phyloP scores from a whole-genome alignment of 805 yeast species.

The Lachancea dasiensis region DNA sequence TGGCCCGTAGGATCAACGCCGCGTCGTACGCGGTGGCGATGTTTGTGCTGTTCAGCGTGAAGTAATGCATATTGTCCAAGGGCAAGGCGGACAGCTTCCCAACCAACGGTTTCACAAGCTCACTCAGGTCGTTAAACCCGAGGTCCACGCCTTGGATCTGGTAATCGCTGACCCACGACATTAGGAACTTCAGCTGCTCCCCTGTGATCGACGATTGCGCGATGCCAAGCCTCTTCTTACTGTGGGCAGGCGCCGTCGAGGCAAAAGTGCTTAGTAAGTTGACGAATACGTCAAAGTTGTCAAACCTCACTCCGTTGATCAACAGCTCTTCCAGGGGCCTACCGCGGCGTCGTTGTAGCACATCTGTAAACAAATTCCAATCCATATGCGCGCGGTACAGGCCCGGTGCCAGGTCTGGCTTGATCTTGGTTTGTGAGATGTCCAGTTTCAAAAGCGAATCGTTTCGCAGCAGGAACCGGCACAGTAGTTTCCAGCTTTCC shows the following conservation, averaged over 20 bases:
- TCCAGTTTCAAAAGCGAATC: constrained; percentile 54
- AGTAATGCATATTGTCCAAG: constrained; percentile 34
- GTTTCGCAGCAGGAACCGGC: constrained; percentile 67
- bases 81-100: constrained; percentile 18
- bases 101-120: constrained; percentile 26
- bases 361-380: constrained; percentile 72
- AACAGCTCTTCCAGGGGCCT: constrained; percentile 61
- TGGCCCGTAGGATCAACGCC: constrained; percentile 41
- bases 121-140: constrained; percentile 67
- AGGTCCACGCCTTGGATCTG: constrained; percentile 62
- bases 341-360: constrained; percentile 63
- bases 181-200: constrained; percentile 51
- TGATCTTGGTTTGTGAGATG: constrained; percentile 55
- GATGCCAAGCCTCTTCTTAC: constrained; percentile 51
- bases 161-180: constrained; percentile 48
- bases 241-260: constrained; percentile 28
- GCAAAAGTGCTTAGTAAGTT: constrained; percentile 53
- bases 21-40: constrained; percentile 47
- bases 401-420: constrained; percentile 29
- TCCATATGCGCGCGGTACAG: constrained; percentile 69
- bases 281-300: constrained; percentile 43
- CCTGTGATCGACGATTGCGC: constrained; percentile 62
- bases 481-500: constrained; percentile 72
- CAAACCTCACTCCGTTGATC: constrained; percentile 70
- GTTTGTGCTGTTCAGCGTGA: constrained; percentile 63